phyloP scores from a whole-genome alignment of 1,139 yeast genomes.

The Zygotorulaspora mrakii region DNA sequence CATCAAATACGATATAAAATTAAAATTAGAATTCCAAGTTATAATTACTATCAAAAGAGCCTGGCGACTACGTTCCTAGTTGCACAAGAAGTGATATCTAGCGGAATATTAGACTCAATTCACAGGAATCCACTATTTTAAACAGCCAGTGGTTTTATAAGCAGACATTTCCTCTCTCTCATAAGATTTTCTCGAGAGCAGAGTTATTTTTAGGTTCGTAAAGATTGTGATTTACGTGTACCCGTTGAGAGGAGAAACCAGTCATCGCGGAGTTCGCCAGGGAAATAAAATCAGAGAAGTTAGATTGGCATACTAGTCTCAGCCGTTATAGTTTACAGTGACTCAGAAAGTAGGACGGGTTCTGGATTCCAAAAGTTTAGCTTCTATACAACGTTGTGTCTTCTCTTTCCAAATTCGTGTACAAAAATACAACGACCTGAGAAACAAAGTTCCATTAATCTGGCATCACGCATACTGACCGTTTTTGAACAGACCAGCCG shows the following conservation, averaged over 20 bases:
- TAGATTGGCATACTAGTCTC: background rate
- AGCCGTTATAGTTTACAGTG: background rate
- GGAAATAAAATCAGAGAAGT: background rate
- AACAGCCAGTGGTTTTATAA: too few relatives aligned
- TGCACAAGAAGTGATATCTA: too few relatives aligned
- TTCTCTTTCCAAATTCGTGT: background rate
- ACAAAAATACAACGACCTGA: background rate
- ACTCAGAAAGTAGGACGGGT: too few relatives aligned
- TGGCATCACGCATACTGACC: background rate
- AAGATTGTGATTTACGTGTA: conserved; percentile 1
- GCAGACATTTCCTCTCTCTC: background rate
- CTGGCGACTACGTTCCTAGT: too few relatives aligned
- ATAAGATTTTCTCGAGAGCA: background rate
- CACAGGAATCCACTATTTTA: too few relatives aligned
- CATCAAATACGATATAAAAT: too few relatives aligned
- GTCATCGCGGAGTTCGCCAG: background rate
- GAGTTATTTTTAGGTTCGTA: background rate
- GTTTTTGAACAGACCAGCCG: background rate
- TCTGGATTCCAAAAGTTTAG: too few relatives aligned
- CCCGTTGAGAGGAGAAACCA: background rate
- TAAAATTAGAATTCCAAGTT: too few relatives aligned
- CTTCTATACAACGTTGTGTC: too few relatives aligned
- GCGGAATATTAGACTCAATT: too few relatives aligned
- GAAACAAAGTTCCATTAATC: conserved; percentile 1
- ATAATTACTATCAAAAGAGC: too few relatives aligned